Evolutionary conservation across 2,329 filamentous ascomycete species (phyloP).

Genomic region (Aurifilum marmelostoma): DNA sequence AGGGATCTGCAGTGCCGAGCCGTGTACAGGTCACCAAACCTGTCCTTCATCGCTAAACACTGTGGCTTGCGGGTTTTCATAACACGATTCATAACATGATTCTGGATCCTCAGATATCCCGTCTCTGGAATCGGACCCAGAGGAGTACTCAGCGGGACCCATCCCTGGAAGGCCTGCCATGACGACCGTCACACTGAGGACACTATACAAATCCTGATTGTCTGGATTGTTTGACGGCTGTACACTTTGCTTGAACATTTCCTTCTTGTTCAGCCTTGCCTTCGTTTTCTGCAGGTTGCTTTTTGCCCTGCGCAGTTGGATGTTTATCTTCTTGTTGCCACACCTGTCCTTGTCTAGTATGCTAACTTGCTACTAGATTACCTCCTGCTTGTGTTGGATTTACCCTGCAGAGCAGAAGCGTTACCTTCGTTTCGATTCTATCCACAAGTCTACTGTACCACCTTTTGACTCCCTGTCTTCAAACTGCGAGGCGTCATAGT

Average conservation of each 20-base stretch:
- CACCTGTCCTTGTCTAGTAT: neutral
- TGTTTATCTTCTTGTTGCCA: neutral
- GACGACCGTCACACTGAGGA: neutral
- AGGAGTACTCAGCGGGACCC: neutral
- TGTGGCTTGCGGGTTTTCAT: neutral
- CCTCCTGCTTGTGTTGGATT: neutral
- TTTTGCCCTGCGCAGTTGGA: neutral
- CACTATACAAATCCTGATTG: neutral
- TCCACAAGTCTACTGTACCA: slow-evolving; percentile 8
- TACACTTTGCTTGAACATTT: neutral
- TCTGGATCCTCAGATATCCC: neutral
- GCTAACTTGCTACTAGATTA: neutral
- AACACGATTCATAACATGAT: neutral
- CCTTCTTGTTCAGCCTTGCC: neutral
- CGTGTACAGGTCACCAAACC: neutral
- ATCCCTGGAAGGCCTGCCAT: neutral
- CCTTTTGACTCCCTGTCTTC: slow-evolving; percentile 13
- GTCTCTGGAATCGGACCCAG: neutral
- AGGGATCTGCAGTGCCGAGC: neutral
- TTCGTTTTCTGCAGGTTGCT: no score
- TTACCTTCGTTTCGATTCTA: neutral
- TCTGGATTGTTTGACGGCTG: neutral
- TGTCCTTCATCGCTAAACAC: neutral
- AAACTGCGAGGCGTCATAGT: slow-evolving; percentile 24
- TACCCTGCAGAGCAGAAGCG: neutral